phyloP scores from a whole-genome alignment of 345 rosid genomes.

The Conringia planisiliqua region DNA sequence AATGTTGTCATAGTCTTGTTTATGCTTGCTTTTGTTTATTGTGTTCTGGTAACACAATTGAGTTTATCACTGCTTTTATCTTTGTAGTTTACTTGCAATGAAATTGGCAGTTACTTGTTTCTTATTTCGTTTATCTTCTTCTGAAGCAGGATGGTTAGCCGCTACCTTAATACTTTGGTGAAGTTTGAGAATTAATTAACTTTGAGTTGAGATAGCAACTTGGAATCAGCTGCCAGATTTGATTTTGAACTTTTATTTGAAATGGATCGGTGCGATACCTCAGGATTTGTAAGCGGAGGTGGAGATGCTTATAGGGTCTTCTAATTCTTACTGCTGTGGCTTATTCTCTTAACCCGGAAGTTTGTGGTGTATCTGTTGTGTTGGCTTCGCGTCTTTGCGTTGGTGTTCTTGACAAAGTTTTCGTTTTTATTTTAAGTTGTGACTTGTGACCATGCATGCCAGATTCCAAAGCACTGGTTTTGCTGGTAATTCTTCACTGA shows the following conservation, averaged over 20 bases:
- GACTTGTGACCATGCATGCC: conserved; percentile 52
- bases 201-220: conserved; percentile 14
- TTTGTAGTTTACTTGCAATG: neutral
- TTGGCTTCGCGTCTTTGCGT: conserved; percentile 34
- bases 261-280: conserved; percentile 86
- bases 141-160: conserved; percentile 52
- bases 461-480: conserved; percentile 47
- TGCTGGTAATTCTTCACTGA: conserved; percentile 46
- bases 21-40: neutral
- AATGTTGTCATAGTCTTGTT: neutral
- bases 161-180: conserved; percentile 22
- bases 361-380: conserved; percentile 41
- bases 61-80: neutral
- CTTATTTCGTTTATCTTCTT: neutral
- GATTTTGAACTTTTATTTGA: conserved; percentile 16
- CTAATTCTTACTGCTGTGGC: conserved; percentile 56
- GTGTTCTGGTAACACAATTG: neutral
- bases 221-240: conserved; percentile 15
- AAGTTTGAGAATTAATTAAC: conserved; percentile 25
- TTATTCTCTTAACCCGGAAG: conserved; percentile 53
- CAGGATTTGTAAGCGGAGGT: conserved; percentile 98
- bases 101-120: neutral
- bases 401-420: conserved; percentile 40
- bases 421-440: neutral
- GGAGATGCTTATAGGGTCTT: conserved; percentile 38